Evolutionary conservation across 1,284 basidiomycete genomes (phyloP), one percentile per base, ranked within the genome.

Genomic region (Moniliophthora roreri): DNA sequence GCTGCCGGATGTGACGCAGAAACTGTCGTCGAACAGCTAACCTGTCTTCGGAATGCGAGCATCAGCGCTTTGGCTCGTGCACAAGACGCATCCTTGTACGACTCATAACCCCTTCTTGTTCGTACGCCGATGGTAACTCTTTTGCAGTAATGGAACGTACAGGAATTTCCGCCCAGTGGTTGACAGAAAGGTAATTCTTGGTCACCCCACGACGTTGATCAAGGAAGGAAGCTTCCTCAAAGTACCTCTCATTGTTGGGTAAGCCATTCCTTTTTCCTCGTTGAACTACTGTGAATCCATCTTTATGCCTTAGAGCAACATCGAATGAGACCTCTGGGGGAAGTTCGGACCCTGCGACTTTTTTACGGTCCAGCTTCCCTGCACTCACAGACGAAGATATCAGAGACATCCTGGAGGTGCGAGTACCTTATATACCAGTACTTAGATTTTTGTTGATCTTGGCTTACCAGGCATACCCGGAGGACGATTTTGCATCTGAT

Each of bases 241-340:
- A 23, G 76, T 84, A 4, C 78, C 81, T 15, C 58, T 84, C 1
- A 78, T 86, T 28, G 76, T 82, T 36, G 82, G 82, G 82, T 84
- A 61, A 41, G 75, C 64, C 21, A 15, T 24, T 18, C 7, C 28
- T 9, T 2, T 44, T 10, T 38, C 24, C 9, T 13, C 24, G 11
- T 37, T 24, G 16, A 51, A n/a, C 9, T n/a, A n/a, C n/a, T n/a
- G n/a, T 5, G 18, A 1, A 10, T 18, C 18, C n/a, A 36, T 16
- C 21, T 2, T 26, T 16, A 16, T 28, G 20, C 26, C 37, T 50
- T 37, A 82, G 82, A 3, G 66, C 81, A 0, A 82, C 80, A 0
- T 78, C 80, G 13, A 82, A 85, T 50, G 80, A 84, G 60, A 80
- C 82, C 2, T 61, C 72, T 1, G 66, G 69, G 6, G 73, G 73